A percentile compares a stretch with the other conserved stretches of the same genome.
These are phyloP conservation scores for Astrocystis sublimbata DNA, from an alignment of 495 filamentous ascomycete species.

Conservation along the genomic window DNA sequence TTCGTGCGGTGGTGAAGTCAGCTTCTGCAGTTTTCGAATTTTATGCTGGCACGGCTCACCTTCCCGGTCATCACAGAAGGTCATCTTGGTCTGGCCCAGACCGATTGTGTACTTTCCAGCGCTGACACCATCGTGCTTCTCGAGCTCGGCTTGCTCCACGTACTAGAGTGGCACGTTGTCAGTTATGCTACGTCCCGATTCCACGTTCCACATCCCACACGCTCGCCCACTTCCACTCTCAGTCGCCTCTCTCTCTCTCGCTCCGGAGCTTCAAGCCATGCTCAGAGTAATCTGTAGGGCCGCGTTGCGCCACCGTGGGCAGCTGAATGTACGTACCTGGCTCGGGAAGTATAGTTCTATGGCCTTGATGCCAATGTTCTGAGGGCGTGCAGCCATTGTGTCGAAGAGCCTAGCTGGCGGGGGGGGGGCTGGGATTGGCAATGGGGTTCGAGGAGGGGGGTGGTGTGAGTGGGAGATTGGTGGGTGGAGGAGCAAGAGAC, in stretches of 20 bases:
- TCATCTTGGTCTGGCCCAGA: constrained; percentile 99
- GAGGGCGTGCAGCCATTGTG: constrained; percentile 83
- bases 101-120: constrained; percentile 98
- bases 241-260: not conserved
- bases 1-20: constrained; percentile 18
- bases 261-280: too few species aligned
- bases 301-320: not conserved
- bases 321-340: constrained; percentile 64
- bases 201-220: too few species aligned
- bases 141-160: constrained; percentile 92
- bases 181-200: constrained; percentile 12
- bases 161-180: constrained; percentile 61
- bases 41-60: constrained; percentile 55
- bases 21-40: not conserved
- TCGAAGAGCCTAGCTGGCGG: constrained; percentile 29
- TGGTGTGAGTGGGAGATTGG: not conserved
- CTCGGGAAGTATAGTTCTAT: constrained; percentile 98
- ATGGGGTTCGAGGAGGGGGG: not conserved
- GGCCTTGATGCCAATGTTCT: constrained; percentile 99
- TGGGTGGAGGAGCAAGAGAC: not conserved
- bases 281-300: not conserved
- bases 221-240: not conserved
- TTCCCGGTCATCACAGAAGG: constrained; percentile 98
- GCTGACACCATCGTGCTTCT: constrained; percentile 97
- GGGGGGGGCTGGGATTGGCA: constrained; percentile 19